These are phyloP conservation scores for Erigeron philadelphicus DNA, from an alignment of 140 eudicot species.

Conservation along the genomic window DNA sequence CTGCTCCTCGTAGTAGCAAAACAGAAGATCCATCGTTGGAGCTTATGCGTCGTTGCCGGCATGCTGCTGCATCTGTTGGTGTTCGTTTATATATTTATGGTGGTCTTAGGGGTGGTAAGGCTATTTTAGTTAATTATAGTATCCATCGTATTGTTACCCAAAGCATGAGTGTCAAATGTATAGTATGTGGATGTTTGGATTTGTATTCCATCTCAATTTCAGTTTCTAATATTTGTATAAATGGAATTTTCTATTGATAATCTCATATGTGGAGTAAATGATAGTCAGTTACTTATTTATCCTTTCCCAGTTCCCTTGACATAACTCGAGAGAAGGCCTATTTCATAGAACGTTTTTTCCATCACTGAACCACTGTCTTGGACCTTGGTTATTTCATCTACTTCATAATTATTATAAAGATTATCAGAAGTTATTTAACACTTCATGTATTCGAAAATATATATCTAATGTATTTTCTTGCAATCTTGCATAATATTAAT, in stretches of 20 bases:
- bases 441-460: background rate
- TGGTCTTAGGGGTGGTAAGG: constrained; percentile 88
- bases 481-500: background rate
- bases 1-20: constrained; percentile 51
- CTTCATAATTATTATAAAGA: background rate
- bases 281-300: too few species aligned
- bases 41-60: constrained; percentile 89
- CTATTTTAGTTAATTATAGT: background rate
- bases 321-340: too few species aligned
- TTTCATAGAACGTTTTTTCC: background rate
- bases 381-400: background rate
- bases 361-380: background rate
- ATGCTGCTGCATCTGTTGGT: constrained; percentile 96
- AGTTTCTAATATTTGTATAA: too few species aligned
- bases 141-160: background rate
- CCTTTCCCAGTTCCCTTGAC: too few species aligned
- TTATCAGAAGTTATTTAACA: background rate
- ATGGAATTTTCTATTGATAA: too few species aligned
- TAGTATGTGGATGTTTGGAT: too few species aligned
- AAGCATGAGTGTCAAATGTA: background rate
- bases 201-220: too few species aligned
- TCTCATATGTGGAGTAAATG: too few species aligned
- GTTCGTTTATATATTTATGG: constrained; percentile 74
- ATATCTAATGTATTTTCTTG: background rate
- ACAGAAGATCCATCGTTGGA: constrained; percentile 75